Evolutionary conservation across 495 filamentous ascomycete genomes (phyloP), one percentile per base, ranked within the genome.

Genomic region (Lentithecium fluviatile): DNA sequence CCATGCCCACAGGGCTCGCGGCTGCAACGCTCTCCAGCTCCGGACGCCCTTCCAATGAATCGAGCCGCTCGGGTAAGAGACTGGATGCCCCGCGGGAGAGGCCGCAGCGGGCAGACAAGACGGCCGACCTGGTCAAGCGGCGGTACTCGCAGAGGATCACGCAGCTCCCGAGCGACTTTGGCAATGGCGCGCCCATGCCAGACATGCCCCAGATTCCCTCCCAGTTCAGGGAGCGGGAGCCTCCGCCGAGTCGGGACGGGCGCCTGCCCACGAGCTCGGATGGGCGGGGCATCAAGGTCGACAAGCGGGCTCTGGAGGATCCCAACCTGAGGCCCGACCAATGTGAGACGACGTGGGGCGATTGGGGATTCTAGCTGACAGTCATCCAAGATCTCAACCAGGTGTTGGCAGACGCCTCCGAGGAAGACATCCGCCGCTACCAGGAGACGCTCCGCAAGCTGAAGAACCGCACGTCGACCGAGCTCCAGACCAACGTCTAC

Each of bases 401-500:
- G 45, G 77, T 95, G 15, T 83, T 99, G 17, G 85, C 90, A 64
- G 90, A 96, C 69, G 92, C 94, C 19, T 90, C 90, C n/a, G 95
- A 96, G 71, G 83, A 90, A 66, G 92, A 97, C 61, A 95, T 99
- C 52, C 84, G 84, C 38, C 85, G 91, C 38, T 99, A 86, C 71
- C 89, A 95, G 67, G 70, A 77, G 42, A 83, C 82, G 11, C 77
- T 99, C 34, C 82, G 84, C 61, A 90, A 90, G 68, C 78, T 93
- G 47, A 90, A 92, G 69, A 85, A 84, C 62, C 83, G 89, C 36
- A 92, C 91, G 0, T 91, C 91, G 2, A 85, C 85, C 29, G 91
- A 97, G 68, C 80, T 99, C 10, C 95, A 97, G 69, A 88, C 95
- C 67, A 99, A 91, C 77, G 90, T 99, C 32, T 96, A 93, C 73